Evolutionary conservation across 148 eudicot species (phyloP), one percentile per base, ranked within the genome.

Genomic region (Spergularia bocconei): DNA sequence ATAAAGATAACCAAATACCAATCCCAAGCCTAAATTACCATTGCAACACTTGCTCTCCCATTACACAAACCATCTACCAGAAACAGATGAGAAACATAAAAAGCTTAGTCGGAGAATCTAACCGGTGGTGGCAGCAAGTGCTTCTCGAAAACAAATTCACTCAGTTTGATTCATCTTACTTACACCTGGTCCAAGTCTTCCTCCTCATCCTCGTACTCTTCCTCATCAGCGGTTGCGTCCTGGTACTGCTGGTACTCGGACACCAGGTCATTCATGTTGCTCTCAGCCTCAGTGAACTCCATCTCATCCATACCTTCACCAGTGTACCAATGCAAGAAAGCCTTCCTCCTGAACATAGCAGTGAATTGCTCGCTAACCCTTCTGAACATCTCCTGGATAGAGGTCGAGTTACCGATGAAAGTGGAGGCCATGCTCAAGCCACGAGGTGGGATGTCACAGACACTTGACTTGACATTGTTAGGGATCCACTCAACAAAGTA

Each of bases 271-370:
- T 90, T 90, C 94, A 90, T 90, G 75, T 91, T 89, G 81, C 97
- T 91, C 84, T 91, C 97, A 4, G 97, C 97, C 78, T 89, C 92
- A 0, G 97, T 91, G 78, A 91, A 91, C 77, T 91, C 97, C 97
- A 91, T 91, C 82, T 91, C 97, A 1, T 91, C 93, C 97, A 91
- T 91, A 20, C 97, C 97, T 78, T 91, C 97, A 0, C 97, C 97
- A 4, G 91, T 89, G 76, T 91, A 91, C 97, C 97, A 91, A 77
- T 91, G 97, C 88, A 91, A 85, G 85, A 90, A 88, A 81, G 90
- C 92, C 84, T 90, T 90, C 63, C 94, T 84, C 84, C 94, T 86
- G 71, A 90, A 88, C 91, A 90, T 90, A 48, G 95, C 95, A n/a
- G 95, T 88, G 61, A 90, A 90, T 76, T 90, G 92, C 83, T 90